Percentiles rank a stretch among this genome's conserved stretches.
phyloP scores from a whole-genome alignment of 306 rosid species.

The Cercis canadensis region DNA sequence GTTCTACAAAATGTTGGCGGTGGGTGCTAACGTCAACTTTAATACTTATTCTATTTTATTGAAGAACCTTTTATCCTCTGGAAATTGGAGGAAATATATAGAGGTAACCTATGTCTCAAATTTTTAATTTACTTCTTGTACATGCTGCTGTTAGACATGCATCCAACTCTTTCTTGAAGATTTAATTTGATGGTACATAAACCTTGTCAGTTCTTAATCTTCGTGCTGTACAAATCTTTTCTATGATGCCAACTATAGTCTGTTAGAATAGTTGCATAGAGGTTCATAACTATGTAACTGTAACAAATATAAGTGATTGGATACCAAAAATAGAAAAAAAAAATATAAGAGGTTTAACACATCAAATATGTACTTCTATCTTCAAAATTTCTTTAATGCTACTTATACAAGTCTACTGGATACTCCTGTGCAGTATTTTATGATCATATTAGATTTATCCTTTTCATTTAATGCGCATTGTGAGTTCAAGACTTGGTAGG shows the following conservation, averaged over 20 bases:
- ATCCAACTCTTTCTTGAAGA: slow-evolving; percentile 13
- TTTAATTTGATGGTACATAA: slow-evolving; percentile 3
- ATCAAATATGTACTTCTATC: neutral
- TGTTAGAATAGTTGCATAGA: slow-evolving; percentile 23
- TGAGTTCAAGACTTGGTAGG: neutral
- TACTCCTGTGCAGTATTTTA: slow-evolving; percentile 7
- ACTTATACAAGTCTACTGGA: slow-evolving; percentile 9
- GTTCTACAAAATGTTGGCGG: slow-evolving; percentile 78
- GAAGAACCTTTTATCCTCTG: slow-evolving; percentile 81
- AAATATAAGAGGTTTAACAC: slow-evolving; percentile 2
- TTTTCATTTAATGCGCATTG: too few species aligned
- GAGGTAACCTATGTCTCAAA: slow-evolving; percentile 57
- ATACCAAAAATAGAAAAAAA: too few species aligned
- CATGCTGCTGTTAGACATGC: neutral
- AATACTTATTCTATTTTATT: slow-evolving; percentile 79
- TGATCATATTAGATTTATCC: neutral
- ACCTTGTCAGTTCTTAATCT: slow-evolving; percentile 19
- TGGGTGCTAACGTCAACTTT: slow-evolving; percentile 66
- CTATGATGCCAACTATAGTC: slow-evolving; percentile 7
- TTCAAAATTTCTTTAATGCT: slow-evolving; percentile 9
- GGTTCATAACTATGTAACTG: neutral
- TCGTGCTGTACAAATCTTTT: slow-evolving; percentile 2
- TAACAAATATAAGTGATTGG: neutral
- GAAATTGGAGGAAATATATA: slow-evolving; percentile 96
- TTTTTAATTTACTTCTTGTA: slow-evolving; percentile 7